These are phyloP conservation scores for Solanum chilense DNA, from an alignment of 257 asterid species.

Conservation along the genomic window DNA sequence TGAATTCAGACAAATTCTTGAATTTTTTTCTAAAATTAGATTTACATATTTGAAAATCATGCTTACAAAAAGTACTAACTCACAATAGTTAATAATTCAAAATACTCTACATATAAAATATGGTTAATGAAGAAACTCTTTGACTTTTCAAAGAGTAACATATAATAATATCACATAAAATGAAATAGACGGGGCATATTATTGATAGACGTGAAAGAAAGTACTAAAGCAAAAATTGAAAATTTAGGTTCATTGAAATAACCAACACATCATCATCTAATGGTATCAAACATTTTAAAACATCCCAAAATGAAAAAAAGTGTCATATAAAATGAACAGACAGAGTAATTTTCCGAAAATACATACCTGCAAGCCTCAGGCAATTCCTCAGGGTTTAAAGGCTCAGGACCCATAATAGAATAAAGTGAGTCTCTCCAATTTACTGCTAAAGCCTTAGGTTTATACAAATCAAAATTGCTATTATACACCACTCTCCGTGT, in stretches of 20 bases:
- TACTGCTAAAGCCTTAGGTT: conserved; percentile 17
- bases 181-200: background rate
- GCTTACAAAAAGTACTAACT: background rate
- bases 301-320: background rate
- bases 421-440: conserved; percentile 38
- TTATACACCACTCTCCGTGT: conserved; percentile 33
- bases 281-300: background rate
- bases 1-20: background rate
- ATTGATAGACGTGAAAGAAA: background rate
- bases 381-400: conserved; percentile 37
- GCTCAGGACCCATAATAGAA: conserved; percentile 17
- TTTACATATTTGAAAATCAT: background rate
- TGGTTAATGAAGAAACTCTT: background rate
- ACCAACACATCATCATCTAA: background rate
- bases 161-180: background rate
- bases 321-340: background rate
- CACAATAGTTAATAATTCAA: background rate
- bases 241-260: background rate
- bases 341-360: background rate
- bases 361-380: conserved; percentile 40
- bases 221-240: background rate
- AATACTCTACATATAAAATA: background rate
- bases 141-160: background rate
- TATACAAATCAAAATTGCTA: conserved; percentile 44
- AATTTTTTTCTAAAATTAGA: background rate